These are phyloP conservation scores for Aquilaria malaccensis DNA, from an alignment of 345 rosid species.

Conservation along the genomic window DNA sequence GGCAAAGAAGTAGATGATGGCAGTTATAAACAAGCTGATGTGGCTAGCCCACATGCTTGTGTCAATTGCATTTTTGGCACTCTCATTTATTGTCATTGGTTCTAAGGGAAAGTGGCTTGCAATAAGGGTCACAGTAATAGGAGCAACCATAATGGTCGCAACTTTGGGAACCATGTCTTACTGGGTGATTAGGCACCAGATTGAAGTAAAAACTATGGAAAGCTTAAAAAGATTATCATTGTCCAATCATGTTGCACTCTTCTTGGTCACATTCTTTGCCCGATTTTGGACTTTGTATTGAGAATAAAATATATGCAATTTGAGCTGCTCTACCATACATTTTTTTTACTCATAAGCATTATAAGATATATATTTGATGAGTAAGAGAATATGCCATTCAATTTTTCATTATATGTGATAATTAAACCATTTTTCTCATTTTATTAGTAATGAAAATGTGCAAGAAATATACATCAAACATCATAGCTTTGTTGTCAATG, in stretches of 20 bases:
- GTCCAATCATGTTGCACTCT: conserved; percentile 50
- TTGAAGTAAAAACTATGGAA: conserved; percentile 53
- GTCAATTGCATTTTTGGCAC: conserved; percentile 65
- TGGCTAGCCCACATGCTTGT: conserved; percentile 82
- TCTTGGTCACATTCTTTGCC: conserved; percentile 54
- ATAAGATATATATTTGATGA: too few species aligned
- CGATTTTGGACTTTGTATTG: conserved; percentile 53
- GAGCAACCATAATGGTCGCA: conserved; percentile 70
- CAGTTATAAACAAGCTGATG: conserved; percentile 79
- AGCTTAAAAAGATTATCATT: conserved; percentile 51
- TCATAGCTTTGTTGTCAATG: too few species aligned
- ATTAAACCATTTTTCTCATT: too few species aligned
- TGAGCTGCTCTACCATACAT: conserved; percentile 16
- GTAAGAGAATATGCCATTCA: too few species aligned
- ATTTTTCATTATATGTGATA: too few species aligned
- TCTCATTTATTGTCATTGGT: conserved; percentile 76
- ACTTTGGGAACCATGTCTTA: conserved; percentile 82
- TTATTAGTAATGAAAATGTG: too few species aligned
- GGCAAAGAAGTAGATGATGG: conserved; percentile 92
- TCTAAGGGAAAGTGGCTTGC: conserved; percentile 60
- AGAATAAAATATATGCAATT: conserved; percentile 79
- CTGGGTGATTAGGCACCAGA: conserved; percentile 74
- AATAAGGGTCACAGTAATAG: conserved; percentile 60
- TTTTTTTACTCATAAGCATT: too few species aligned
- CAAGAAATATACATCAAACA: too few species aligned